These are phyloP conservation scores for Glycine latifolia DNA, from an alignment of 306 rosid species.

Conservation along the genomic window DNA sequence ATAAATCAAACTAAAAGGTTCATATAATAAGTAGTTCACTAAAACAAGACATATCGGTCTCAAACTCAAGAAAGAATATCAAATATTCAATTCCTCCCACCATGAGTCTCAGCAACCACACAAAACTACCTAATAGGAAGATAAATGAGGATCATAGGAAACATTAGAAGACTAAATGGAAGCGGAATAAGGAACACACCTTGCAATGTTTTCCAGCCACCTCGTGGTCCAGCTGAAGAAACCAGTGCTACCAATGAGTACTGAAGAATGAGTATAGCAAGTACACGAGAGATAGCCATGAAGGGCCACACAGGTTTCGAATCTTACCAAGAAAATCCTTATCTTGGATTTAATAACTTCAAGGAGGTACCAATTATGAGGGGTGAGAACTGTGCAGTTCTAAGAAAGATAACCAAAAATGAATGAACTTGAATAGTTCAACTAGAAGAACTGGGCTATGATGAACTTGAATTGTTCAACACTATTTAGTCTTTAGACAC, in stretches of 20 bases:
- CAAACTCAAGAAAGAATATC: neutral
- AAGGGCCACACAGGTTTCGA: slow-evolving; percentile 55
- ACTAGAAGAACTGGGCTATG: neutral
- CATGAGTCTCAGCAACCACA: neutral
- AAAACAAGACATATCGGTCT: neutral
- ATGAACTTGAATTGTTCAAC: slow-evolving; percentile 35
- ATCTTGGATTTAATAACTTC: slow-evolving; percentile 26
- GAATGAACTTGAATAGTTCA: slow-evolving; percentile 30
- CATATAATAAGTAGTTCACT: neutral
- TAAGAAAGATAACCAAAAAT: slow-evolving; percentile 4
- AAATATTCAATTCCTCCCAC: neutral
- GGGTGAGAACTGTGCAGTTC: slow-evolving; percentile 41
- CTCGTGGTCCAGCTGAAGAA: slow-evolving; percentile 65
- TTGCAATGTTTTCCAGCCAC: slow-evolving; percentile 65
- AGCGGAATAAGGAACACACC: slow-evolving; percentile 53
- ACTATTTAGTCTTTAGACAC: no score
- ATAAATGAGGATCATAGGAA: neutral
- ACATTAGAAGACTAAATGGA: slow-evolving; percentile 4
- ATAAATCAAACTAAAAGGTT: neutral
- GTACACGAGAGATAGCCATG: slow-evolving; percentile 50
- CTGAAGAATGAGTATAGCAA: slow-evolving; percentile 58
- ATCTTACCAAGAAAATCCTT: slow-evolving; percentile 30
- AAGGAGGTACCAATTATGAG: slow-evolving; percentile 36
- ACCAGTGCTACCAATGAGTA: slow-evolving; percentile 53
- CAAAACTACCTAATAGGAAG: neutral